Conservation (phyloP, 345 rosid species). For the Kernera saxatilis region DNA sequence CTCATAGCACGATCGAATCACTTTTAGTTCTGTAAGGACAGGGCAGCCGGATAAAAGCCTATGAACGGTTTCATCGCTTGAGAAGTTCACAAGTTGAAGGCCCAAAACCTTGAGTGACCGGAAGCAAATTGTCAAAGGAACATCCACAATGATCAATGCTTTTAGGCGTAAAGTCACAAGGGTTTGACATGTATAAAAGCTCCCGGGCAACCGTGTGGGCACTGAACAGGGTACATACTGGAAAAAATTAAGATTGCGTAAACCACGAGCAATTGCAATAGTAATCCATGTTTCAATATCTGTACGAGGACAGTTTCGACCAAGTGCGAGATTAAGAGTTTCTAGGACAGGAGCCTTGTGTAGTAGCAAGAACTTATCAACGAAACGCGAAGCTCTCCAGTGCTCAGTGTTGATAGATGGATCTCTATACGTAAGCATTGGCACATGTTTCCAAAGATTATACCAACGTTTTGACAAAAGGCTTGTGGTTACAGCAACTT, state of each 20-base stretch:
- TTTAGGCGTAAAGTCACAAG: neutral
- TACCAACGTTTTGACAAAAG: conserved; percentile 16
- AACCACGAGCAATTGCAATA: neutral
- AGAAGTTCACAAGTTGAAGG: neutral
- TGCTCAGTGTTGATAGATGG: neutral
- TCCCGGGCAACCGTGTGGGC: neutral
- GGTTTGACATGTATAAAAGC: neutral
- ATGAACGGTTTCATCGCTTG: neutral
- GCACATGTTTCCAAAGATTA: conserved; percentile 4
- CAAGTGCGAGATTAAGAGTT: neutral
- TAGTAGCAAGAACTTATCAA: neutral
- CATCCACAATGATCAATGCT: neutral
- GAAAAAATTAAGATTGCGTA: neutral
- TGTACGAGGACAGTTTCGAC: neutral
- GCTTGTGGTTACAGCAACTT: conserved; percentile 1
- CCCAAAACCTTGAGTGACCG: conserved; percentile 1
- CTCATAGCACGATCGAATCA: neutral
- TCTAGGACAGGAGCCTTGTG: neutral
- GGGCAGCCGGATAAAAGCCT: neutral
- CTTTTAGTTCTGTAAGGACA: neutral
- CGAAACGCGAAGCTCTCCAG: neutral
- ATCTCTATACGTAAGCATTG: neutral
- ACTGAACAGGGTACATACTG: too few species aligned
- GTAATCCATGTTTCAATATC: neutral
- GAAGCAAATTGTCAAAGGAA: neutral